Conservation (phyloP, 495 filamentous ascomycete genomes). For the Chaetomidium leptoderma region DNA sequence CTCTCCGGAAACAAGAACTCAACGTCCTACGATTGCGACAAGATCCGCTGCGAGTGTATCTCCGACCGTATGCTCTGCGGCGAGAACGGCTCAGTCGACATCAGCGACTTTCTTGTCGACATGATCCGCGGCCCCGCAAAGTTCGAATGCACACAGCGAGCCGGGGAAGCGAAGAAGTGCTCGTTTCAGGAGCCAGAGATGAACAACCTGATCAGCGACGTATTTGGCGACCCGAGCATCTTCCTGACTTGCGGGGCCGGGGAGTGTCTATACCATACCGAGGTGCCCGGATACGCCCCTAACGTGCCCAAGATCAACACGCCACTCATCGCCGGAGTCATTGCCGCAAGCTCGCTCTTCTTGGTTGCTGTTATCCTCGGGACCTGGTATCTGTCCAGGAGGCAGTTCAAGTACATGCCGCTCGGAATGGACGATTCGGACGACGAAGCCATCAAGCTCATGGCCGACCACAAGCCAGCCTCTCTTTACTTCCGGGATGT, state of each 20-base stretch:
- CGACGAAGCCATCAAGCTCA: conserved; percentile 78
- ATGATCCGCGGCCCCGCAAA: conserved; percentile 79
- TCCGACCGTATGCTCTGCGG: conserved; percentile 91
- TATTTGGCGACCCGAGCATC: conserved; percentile 91
- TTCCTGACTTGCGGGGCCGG: conserved; percentile 75
- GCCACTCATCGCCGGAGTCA: conserved; percentile 89
- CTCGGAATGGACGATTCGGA: conserved; percentile 86
- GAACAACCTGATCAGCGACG: conserved; percentile 76
- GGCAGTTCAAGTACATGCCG: conserved; percentile 64
- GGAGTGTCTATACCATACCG: conserved; percentile 87
- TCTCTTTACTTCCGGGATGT: conserved; percentile 86
- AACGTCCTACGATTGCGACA: conserved; percentile 78
- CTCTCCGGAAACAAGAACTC: conserved; percentile 60
- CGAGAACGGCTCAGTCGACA: conserved; percentile 82
- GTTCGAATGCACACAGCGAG: conserved; percentile 66
- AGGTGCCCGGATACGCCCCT: conserved; percentile 84
- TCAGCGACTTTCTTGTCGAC: conserved; percentile 77
- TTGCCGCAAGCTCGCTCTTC: conserved; percentile 82
- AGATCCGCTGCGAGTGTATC: conserved; percentile 82
- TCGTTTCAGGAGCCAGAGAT: conserved; percentile 85
- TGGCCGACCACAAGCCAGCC: conserved; percentile 86
- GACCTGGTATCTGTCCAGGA: conserved; percentile 85
- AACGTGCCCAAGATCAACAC: conserved; percentile 96
- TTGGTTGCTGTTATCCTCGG: conserved; percentile 76
- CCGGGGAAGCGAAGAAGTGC: conserved; percentile 59